Evolutionary conservation across 2,329 filamentous ascomycete genomes (phyloP).

Genomic region (Calcarisporium arbuscula): DNA sequence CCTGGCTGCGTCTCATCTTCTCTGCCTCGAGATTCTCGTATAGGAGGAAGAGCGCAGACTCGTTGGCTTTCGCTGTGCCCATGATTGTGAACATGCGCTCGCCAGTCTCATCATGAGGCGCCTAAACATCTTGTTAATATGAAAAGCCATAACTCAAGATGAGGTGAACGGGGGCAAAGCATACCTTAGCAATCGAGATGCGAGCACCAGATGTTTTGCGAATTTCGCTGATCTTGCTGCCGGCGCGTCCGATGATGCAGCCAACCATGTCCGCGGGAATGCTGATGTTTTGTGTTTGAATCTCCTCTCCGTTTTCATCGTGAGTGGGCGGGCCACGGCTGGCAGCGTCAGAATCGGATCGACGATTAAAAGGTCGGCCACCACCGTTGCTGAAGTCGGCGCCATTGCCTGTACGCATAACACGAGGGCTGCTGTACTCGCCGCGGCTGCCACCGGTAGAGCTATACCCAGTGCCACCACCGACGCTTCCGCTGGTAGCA

Average conservation of each 20-base stretch:
- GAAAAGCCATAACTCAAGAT: neutral
- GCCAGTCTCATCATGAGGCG: conserved; percentile 92
- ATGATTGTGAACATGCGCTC: conserved; percentile 99
- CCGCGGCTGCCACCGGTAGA: conserved; percentile 26
- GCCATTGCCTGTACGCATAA: conserved; percentile 93
- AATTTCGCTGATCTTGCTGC: conserved; percentile 98
- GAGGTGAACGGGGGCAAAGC: conserved; percentile 7
- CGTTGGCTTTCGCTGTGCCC: conserved; percentile 87
- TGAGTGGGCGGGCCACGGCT: conserved; percentile 78
- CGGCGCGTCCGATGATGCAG: conserved; percentile 93
- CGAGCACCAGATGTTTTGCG: conserved; percentile 92
- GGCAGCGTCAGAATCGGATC: conserved; percentile 76
- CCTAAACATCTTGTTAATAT: conserved; percentile 31
- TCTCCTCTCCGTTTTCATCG: conserved; percentile 93
- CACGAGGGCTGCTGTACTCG: conserved; percentile 61
- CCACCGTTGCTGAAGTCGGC: conserved; percentile 87
- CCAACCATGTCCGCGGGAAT: conserved; percentile 99
- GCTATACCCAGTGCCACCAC: conserved; percentile 26
- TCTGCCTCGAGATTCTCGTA: conserved; percentile 99
- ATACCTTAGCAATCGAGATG: conserved; percentile 91
- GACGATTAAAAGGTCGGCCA: conserved; percentile 63
- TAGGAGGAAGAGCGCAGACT: conserved; percentile 89
- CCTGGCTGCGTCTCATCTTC: conserved; percentile 95
- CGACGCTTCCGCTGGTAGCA: conserved; percentile 40
- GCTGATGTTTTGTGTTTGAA: conserved; percentile 98